These are phyloP conservation scores for Phellopilus nigrolimitatus DNA, from an alignment of 1,284 basidiomycete genomes.

Conservation along the genomic window DNA sequence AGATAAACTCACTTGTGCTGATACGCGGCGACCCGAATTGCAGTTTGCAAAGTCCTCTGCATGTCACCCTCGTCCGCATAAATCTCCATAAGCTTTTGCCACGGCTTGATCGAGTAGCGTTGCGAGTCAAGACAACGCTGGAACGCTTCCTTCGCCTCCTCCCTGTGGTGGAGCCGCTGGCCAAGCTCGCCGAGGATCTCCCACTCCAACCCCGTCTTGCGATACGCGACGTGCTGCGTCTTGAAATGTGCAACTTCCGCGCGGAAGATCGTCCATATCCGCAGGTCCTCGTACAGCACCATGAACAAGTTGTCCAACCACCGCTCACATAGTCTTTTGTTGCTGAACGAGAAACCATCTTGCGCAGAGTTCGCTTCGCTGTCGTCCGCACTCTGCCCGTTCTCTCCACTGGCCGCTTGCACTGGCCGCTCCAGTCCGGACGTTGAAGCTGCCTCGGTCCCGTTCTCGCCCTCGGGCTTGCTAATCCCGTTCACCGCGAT, in stretches of 20 bases:
- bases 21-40: slow-evolving; percentile 90
- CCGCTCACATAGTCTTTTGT: slow-evolving; percentile 94
- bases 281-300: slow-evolving; percentile 97
- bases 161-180: slow-evolving; percentile 88
- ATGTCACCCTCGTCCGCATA: slow-evolving; percentile 94
- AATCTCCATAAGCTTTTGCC: slow-evolving; percentile 88
- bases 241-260: slow-evolving; percentile 99
- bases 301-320: slow-evolving; percentile 99
- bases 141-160: slow-evolving; percentile 97
- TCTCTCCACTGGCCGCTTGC: slow-evolving; percentile 50
- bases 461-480: slow-evolving; percentile 25
- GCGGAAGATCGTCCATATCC: slow-evolving; percentile 99
- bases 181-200: slow-evolving; percentile 97
- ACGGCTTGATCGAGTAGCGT: slow-evolving; percentile 87
- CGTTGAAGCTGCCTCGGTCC: slow-evolving; percentile 25
- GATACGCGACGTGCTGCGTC: slow-evolving; percentile 93
- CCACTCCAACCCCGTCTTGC: slow-evolving; percentile 97
- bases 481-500: slow-evolving; percentile 25
- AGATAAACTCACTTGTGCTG: slow-evolving; percentile 48
- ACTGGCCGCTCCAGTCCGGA: slow-evolving; percentile 54
- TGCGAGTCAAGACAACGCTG: slow-evolving; percentile 88
- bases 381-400: slow-evolving; percentile 38
- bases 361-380: slow-evolving; percentile 30
- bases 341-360: slow-evolving; percentile 87
- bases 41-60: slow-evolving; percentile 84